phyloP scores from a whole-genome alignment of 768 basidiomycete genomes.

The Coprinopsis sp. region DNA sequence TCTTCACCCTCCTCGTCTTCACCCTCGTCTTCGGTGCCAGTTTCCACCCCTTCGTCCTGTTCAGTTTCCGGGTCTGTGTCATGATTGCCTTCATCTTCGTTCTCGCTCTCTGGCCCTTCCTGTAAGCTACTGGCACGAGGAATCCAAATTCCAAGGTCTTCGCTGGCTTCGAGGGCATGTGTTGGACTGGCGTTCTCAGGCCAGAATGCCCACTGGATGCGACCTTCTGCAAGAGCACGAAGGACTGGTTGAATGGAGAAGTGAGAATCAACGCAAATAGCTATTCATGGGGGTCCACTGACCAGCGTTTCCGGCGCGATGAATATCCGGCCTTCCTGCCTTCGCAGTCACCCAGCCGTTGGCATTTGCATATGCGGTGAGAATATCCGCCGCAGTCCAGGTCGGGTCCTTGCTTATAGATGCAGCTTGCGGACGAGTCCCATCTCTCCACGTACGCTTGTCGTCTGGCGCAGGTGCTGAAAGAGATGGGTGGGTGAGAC shows the following conservation, averaged over 20 bases:
- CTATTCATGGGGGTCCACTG: conserved; percentile 33
- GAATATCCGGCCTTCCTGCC: conserved; percentile 82
- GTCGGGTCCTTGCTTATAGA: conserved; percentile 17
- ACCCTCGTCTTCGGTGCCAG: conserved; percentile 28
- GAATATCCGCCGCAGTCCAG: conserved; percentile 88
- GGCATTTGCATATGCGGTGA: conserved; percentile 68
- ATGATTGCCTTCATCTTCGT: conserved; percentile 18
- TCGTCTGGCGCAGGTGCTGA: conserved; percentile 39
- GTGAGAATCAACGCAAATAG: background rate
- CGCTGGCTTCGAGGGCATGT: too few relatives aligned
- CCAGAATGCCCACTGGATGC: conserved; percentile 82
- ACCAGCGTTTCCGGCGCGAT: conserved; percentile 89
- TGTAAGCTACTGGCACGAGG: conserved; percentile 27
- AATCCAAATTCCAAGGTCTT: conserved; percentile 56
- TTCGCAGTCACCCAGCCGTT: conserved; percentile 90
- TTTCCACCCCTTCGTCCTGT: conserved; percentile 19
- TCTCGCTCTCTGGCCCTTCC: conserved; percentile 18
- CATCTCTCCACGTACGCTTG: conserved; percentile 78
- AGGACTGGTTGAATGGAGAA: conserved; percentile 51
- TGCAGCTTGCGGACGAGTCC: conserved; percentile 26
- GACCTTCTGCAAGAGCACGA: conserved; percentile 77
- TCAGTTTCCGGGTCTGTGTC: conserved; percentile 6
- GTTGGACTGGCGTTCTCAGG: conserved; percentile 47
- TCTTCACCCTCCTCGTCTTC: conserved; percentile 26
- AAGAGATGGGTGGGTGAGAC: conserved; percentile 48